These are phyloP conservation scores for Prunus dulcis DNA, from an alignment of 306 rosid species.

Conservation along the genomic window DNA sequence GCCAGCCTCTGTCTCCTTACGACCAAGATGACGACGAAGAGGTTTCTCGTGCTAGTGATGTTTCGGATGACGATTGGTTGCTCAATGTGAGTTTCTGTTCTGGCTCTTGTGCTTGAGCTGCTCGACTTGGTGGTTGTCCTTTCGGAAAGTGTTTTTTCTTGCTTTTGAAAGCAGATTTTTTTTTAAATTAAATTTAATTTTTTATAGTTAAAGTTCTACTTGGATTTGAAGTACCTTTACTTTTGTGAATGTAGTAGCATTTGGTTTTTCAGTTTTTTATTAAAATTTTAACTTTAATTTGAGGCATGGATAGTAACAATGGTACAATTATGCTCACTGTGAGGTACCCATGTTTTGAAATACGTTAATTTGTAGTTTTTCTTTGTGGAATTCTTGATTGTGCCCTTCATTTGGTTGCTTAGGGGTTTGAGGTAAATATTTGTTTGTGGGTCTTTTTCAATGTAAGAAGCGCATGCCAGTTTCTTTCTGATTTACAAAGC, in stretches of 20 bases:
- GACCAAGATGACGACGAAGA: constrained; percentile 27
- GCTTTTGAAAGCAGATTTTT: not conserved
- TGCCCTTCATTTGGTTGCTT: not conserved
- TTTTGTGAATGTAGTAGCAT: not conserved
- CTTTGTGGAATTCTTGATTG: not conserved
- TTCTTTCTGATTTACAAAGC: not conserved
- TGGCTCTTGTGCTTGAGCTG: not conserved
- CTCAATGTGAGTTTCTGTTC: constrained; percentile 51
- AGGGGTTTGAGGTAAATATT: not conserved
- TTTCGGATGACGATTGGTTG: constrained; percentile 37
- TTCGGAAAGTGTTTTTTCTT: not conserved
- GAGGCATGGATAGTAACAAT: not conserved
- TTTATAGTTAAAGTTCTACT: not conserved
- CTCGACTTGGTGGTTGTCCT: not conserved
- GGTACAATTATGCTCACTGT: not conserved
- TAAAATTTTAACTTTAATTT: not conserved
- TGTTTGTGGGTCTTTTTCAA: not conserved
- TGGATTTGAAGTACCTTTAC: not conserved
- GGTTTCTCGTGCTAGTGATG: constrained; percentile 21
- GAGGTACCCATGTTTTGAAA: not conserved
- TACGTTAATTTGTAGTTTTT: not conserved
- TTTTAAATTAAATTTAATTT: too few species aligned
- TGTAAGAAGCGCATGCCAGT: not conserved
- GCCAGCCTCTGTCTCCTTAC: constrained; percentile 47
- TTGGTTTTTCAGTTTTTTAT: not conserved